phyloP scores from a whole-genome alignment of 495 filamentous ascomycete species.

The Penicillium crystallinum region DNA sequence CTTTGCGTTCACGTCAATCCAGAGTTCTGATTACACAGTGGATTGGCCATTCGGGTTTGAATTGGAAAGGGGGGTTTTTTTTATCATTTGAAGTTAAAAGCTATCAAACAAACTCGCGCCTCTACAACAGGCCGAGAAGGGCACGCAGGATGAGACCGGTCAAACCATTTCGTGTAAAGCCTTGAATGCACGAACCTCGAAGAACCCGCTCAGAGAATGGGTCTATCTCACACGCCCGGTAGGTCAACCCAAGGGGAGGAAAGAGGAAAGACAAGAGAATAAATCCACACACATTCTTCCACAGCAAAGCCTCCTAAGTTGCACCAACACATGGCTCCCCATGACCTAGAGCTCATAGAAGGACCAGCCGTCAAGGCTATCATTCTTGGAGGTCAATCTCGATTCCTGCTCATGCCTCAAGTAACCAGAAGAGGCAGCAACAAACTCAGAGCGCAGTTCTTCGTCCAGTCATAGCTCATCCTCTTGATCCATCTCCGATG shows the following conservation, averaged over 20 bases:
- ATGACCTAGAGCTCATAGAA: conserved; percentile 33
- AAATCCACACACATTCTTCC: conserved; percentile 3
- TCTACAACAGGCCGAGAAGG: neutral
- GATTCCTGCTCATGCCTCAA: conserved; percentile 1
- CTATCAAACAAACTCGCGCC: neutral
- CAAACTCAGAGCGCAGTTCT: conserved; percentile 58
- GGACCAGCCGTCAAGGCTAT: conserved; percentile 38
- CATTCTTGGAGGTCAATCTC: conserved; percentile 10
- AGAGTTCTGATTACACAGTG: neutral
- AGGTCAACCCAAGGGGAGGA: neutral
- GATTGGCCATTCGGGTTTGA: neutral
- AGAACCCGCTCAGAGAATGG: conserved; percentile 1
- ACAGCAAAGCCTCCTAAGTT: neutral
- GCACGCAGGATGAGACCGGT: neutral
- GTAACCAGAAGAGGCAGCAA: conserved; percentile 11
- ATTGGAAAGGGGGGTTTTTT: neutral
- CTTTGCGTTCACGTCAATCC: too few species aligned
- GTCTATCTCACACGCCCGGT: conserved; percentile 2
- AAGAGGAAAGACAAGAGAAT: conserved; percentile 2
- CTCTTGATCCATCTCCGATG: conserved; percentile 83
- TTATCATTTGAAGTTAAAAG: neutral
- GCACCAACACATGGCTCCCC: conserved; percentile 4
- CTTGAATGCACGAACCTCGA: neutral
- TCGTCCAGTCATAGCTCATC: conserved; percentile 85
- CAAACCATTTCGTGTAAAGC: neutral